These are phyloP conservation scores for Gynandropsis gynandra DNA, from an alignment of 345 rosid genomes.

Conservation along the genomic window DNA sequence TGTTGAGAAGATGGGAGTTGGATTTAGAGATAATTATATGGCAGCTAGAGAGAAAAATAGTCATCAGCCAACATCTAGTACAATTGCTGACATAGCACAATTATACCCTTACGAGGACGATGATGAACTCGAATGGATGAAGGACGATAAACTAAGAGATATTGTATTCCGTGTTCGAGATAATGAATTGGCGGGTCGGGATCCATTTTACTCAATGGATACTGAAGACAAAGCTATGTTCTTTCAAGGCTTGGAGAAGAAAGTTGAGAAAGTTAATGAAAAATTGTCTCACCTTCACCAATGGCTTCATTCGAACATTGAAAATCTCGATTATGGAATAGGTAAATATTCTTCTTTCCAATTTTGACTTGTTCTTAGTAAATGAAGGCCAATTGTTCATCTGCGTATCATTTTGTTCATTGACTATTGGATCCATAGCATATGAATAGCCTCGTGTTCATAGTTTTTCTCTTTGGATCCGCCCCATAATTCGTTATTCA, in stretches of 20 bases:
- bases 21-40: conserved; percentile 66
- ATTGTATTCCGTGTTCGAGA: conserved; percentile 85
- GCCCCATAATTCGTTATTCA: no score
- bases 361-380: conserved; percentile 2
- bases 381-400: no score
- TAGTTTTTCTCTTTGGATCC: no score
- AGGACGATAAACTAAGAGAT: conserved; percentile 65
- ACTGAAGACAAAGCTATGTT: conserved; percentile 64
- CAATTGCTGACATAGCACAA: conserved; percentile 31
- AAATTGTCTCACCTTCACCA: conserved; percentile 58
- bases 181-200: conserved; percentile 74
- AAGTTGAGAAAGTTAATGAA: conserved; percentile 72
- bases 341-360: conserved; percentile 37
- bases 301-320: conserved; percentile 80
- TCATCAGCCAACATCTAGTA: conserved; percentile 26
- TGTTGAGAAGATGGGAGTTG: conserved; percentile 53
- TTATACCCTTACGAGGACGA: conserved; percentile 41
- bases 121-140: conserved; percentile 83
- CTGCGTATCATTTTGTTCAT: no score
- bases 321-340: conserved; percentile 87
- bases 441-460: no score
- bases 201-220: conserved; percentile 75
- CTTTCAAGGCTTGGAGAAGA: conserved; percentile 78
- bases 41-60: conserved; percentile 55
- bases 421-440: no score